Base-by-base conservation (phyloP, 179 eudicot genomes). In the Silene coronaria region DNA sequence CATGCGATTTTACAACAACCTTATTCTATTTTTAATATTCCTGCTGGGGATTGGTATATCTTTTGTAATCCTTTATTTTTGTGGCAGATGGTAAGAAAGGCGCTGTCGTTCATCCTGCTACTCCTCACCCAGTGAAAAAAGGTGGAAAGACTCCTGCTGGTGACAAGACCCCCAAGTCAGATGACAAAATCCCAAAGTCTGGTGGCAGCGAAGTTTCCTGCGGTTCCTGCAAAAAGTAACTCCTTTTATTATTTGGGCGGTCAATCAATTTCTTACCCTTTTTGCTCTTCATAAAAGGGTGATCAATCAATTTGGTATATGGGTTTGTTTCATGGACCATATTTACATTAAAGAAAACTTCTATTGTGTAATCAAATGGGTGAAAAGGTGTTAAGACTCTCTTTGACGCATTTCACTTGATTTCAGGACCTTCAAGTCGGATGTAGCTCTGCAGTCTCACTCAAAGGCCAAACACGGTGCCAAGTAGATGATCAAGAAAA, bases 61-160 rank as follows among this genome's bases (percentile, higher is more conserved):
- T 7, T 5, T 1, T 68, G 72, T 12, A 34, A 36, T 22, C 28
- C 5, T 71, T 57, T n/a, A 3, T 68, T 23, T 38, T 38, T 38
- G 45, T 38, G 45, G 24, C 62, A 84, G 86, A 79, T 81, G 88
- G 87, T 36, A 84, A 85, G 81, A 85, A 88, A 71, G 83, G 24
- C 27, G 24, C 80, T 55, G 11, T 5, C 6, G 70, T 34, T 66
- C 58, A 46, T 46, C 72, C 57, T 42, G 88, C 80, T 19, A 86
- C 89, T 26, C 91, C 89, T 17, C 82, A 83, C 70, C 86, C 87
- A 12, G 26, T 3, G 19, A 84, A 85, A 79, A 85, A 88, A 70
- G 83, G 79, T 51, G 46, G 48, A 3, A 8, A 34, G 9, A 42
- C 70, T 9, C 75, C 83, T 63, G 51, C 55, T 46, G 77, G 48